Percentiles rank a stretch among this genome's conserved stretches.
Evolutionary conservation across 441 rosid genomes (phyloP).

Genomic region (Croton setiger): DNA sequence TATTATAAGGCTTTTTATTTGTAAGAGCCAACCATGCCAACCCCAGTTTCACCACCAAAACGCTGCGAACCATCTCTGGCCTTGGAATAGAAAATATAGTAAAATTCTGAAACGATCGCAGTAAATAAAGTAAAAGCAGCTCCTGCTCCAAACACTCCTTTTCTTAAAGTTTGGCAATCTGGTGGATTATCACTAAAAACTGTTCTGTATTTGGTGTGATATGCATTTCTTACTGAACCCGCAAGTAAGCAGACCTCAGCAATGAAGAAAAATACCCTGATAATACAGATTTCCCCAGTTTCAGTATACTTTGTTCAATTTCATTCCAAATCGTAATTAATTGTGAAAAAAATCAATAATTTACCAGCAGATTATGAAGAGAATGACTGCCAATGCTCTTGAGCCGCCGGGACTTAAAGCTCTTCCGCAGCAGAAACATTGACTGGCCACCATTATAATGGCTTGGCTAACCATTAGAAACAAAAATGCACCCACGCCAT

Average conservation of each 20-base stretch:
- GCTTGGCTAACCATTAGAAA: conserved; percentile 62
- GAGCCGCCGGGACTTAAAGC: conserved; percentile 71
- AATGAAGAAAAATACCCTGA: conserved; percentile 84
- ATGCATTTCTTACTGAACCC: conserved; percentile 77
- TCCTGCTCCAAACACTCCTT: conserved; percentile 82
- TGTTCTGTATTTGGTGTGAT: conserved; percentile 81
- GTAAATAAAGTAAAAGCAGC: conserved; percentile 73
- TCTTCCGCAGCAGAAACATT: conserved; percentile 85
- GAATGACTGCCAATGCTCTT: conserved; percentile 72
- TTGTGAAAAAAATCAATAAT: too few relatives aligned
- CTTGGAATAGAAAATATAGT: conserved; percentile 57
- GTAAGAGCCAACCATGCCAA: conserved; percentile 71
- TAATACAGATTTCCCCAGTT: background rate
- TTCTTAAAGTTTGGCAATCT: conserved; percentile 58
- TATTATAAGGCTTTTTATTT: conserved; percentile 28
- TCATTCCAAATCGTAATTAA: too few relatives aligned
- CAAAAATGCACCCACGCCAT: conserved; percentile 67
- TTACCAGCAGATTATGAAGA: conserved; percentile 81
- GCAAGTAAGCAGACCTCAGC: conserved; percentile 83
- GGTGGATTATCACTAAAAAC: conserved; percentile 26
- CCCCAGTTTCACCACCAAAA: conserved; percentile 53
- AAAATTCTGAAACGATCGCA: conserved; percentile 64
- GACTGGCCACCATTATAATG: conserved; percentile 61
- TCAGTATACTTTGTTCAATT: background rate
- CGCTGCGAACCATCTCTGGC: conserved; percentile 41